phyloP scores from a whole-genome alignment of 192 early-diverging fungal genomes.

The Radiomyces spectabilis region DNA sequence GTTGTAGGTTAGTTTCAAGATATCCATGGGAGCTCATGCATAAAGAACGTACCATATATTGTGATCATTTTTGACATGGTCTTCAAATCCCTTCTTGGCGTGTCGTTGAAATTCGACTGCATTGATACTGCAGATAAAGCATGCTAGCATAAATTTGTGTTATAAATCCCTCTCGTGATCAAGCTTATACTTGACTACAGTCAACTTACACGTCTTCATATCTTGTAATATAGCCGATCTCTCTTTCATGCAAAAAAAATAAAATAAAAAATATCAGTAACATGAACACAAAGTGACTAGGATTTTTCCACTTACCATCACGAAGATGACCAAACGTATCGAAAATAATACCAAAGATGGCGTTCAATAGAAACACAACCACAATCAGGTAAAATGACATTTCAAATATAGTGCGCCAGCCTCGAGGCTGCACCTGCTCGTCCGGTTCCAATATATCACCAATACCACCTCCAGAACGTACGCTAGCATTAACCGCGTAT shows the following conservation, averaged over 20 bases:
- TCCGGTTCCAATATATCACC: constrained; percentile 11
- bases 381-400: constrained; percentile 21
- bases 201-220: constrained; percentile 23
- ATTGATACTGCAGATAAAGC: constrained; percentile 19
- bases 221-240: constrained; percentile 13
- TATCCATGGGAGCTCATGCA: no score
- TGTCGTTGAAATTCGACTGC: constrained; percentile 21
- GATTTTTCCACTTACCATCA: constrained; percentile 6
- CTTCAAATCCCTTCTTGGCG: constrained; percentile 14
- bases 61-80: constrained; percentile 19
- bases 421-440: neutral
- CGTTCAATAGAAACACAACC: constrained; percentile 13
- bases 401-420: constrained; percentile 16
- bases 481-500: no score
- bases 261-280: neutral
- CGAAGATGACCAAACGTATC: constrained; percentile 23
- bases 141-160: no score
- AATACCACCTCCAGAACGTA: constrained; percentile 12
- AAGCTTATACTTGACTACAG: no score
- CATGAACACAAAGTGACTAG: neutral
- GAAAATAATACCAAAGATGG: constrained; percentile 22
- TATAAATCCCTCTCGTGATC: no score
- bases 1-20: no score
- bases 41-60: constrained; percentile 11
- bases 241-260: neutral